Evolutionary conservation across 768 basidiomycete species (phyloP).

Genomic region (Kwoniella newhampshirensis): DNA sequence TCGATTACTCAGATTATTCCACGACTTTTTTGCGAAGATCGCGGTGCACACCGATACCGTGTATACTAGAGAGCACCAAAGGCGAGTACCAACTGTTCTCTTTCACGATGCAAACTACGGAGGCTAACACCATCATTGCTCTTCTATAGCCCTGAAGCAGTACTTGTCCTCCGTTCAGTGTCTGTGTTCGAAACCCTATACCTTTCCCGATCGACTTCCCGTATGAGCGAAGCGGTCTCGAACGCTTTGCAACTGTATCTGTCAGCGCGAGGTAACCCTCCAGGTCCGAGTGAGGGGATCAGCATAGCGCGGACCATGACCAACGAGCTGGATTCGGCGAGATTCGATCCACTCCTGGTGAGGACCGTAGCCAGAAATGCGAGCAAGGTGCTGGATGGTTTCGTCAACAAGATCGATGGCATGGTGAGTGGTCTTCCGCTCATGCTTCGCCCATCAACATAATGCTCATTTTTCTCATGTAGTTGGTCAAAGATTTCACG

Average conservation of each 20-base stretch:
- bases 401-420: conserved; percentile 65
- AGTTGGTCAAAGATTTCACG: conserved; percentile 76
- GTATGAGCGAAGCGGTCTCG: conserved; percentile 77
- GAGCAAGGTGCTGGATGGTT: conserved; percentile 66
- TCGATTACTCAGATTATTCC: conserved; percentile 81
- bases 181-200: conserved; percentile 84
- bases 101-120: neutral
- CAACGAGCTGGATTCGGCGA: conserved; percentile 89
- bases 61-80: conserved; percentile 79
- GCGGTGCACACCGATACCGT: conserved; percentile 92
- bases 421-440: conserved; percentile 60
- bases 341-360: conserved; percentile 86
- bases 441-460: too few species aligned
- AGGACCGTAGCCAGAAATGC: conserved; percentile 74
- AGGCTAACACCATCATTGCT: neutral
- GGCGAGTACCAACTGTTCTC: conserved; percentile 56
- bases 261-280: conserved; percentile 67
- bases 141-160: conserved; percentile 75
- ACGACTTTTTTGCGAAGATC: conserved; percentile 94
- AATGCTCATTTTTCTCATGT: neutral
- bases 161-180: conserved; percentile 79
- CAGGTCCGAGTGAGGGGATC: conserved; percentile 72
- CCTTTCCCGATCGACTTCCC: conserved; percentile 74
- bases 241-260: conserved; percentile 64
- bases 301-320: conserved; percentile 72